Evolutionary conservation across 768 basidiomycete genomes (phyloP).

Genomic region (Vararia minispora): DNA sequence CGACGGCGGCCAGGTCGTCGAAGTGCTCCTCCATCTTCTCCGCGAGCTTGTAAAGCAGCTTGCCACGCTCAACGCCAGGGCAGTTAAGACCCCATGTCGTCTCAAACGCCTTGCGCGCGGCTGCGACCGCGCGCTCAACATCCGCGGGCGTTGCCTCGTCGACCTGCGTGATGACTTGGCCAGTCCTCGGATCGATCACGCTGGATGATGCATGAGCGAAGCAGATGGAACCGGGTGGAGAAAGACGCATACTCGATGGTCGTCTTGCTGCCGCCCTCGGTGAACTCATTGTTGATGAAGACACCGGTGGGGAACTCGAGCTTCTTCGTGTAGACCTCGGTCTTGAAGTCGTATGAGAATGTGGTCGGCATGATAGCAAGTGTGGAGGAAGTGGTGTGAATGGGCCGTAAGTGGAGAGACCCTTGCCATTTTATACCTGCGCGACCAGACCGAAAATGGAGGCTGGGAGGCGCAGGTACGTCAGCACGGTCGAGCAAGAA

Average conservation of each 20-base stretch:
- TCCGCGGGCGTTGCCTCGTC: constrained; percentile 55
- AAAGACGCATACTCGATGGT: constrained; percentile 53
- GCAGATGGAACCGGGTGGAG: neutral
- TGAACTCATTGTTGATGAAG: constrained; percentile 62
- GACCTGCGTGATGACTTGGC: constrained; percentile 47
- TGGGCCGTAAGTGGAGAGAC: too few relatives aligned
- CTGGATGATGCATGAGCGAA: constrained; percentile 20
- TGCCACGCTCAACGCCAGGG: constrained; percentile 39
- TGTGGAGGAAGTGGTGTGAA: neutral
- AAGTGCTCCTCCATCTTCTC: constrained; percentile 48
- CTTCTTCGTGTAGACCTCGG: constrained; percentile 45
- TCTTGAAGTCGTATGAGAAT: constrained; percentile 42
- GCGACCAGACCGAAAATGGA: too few relatives aligned
- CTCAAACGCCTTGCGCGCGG: constrained; percentile 52
- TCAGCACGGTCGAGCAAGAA: too few relatives aligned
- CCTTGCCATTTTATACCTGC: too few relatives aligned
- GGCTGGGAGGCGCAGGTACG: too few relatives aligned
- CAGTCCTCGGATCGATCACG: constrained; percentile 55
- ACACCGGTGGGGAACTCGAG: constrained; percentile 50
- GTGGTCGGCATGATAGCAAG: constrained; percentile 27
- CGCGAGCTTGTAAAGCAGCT: constrained; percentile 52
- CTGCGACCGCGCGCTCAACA: constrained; percentile 65
- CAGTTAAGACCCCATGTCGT: constrained; percentile 58
- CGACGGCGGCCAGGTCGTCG: constrained; percentile 62
- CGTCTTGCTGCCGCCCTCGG: constrained; percentile 40